These are phyloP conservation scores for Pleurotus eryngii DNA, from an alignment of 768 basidiomycete genomes.

Conservation along the genomic window DNA sequence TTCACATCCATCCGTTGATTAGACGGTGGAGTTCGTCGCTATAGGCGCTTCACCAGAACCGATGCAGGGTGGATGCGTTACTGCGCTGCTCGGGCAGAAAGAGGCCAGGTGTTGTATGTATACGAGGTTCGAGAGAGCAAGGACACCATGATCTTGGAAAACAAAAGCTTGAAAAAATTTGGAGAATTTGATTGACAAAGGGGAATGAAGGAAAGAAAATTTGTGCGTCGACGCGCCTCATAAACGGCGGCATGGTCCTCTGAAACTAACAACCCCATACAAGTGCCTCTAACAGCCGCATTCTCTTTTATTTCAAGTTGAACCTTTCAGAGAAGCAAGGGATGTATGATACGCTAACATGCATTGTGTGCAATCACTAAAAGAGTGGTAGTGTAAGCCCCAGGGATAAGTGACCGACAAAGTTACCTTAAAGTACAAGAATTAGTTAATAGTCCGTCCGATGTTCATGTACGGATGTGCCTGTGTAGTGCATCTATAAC, in stretches of 20 bases:
- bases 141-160: too few relatives aligned
- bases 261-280: background rate
- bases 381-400: background rate
- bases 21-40: slow-evolving; percentile 47
- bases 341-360: background rate
- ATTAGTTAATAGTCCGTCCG: background rate
- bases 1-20: slow-evolving; percentile 52
- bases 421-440: slow-evolving; percentile 5
- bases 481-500: too few relatives aligned
- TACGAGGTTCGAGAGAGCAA: too few relatives aligned
- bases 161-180: too few relatives aligned
- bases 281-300: background rate
- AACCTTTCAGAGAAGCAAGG: background rate
- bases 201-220: too few relatives aligned
- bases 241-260: background rate
- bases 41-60: slow-evolving; percentile 81
- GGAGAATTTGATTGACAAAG: too few relatives aligned
- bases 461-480: background rate
- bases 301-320: background rate
- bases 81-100: slow-evolving; percentile 78
- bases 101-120: slow-evolving; percentile 36
- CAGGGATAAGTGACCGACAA: slow-evolving; percentile 1
- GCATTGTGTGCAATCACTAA: background rate
- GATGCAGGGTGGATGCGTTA: slow-evolving; percentile 59
- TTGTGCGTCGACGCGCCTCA: background rate